Conservation (phyloP, 345 rosid species). For the Sonneratia alba region DNA sequence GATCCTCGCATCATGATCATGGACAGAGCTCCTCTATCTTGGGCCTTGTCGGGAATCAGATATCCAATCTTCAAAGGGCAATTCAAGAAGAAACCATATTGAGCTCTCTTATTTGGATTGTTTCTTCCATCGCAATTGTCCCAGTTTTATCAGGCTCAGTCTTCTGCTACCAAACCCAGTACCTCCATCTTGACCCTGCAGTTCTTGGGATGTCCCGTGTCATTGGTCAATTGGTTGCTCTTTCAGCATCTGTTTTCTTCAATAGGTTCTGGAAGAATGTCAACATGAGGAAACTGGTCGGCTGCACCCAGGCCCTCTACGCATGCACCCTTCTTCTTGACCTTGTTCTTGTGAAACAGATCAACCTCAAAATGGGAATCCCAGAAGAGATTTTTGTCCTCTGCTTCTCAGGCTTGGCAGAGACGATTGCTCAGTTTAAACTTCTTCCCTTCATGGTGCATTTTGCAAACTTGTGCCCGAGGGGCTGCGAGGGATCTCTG, state of each 20-base stretch:
- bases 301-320: constrained; percentile 43
- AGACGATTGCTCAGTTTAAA: constrained; percentile 69
- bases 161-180: constrained; percentile 82
- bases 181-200: constrained; percentile 54
- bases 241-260: constrained; percentile 46
- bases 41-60: constrained; percentile 35
- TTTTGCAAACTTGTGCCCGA: constrained; percentile 62
- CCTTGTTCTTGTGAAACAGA: constrained; percentile 50
- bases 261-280: constrained; percentile 54
- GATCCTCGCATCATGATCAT: constrained; percentile 14
- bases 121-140: constrained; percentile 52
- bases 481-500: constrained; percentile 85
- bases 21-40: constrained; percentile 25
- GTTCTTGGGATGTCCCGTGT: constrained; percentile 79
- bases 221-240: constrained; percentile 62
- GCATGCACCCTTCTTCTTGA: constrained; percentile 69
- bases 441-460: constrained; percentile 64
- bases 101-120: constrained; percentile 55
- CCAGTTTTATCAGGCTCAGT: constrained; percentile 73
- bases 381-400: constrained; percentile 54
- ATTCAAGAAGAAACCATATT: constrained; percentile 47
- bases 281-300: constrained; percentile 58
- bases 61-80: constrained; percentile 41
- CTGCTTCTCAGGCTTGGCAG: constrained; percentile 74
- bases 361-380: constrained; percentile 55